Evolutionary conservation across 2,329 filamentous ascomycete species (phyloP), one percentile per base, ranked within the genome.

Genomic region (Lasiodiplodia citricola): DNA sequence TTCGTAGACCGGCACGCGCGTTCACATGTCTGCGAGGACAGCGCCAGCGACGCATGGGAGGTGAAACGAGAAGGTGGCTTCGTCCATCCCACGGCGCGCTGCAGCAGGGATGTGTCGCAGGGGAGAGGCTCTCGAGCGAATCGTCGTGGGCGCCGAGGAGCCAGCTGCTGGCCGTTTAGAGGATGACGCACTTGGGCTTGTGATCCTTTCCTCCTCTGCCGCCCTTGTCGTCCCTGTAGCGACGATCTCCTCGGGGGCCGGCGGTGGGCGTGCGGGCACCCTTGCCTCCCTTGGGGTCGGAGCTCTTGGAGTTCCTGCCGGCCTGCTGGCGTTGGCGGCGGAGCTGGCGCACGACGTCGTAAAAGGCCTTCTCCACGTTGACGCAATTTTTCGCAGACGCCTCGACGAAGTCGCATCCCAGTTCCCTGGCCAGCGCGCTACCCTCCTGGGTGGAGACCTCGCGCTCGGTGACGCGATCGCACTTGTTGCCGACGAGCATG

Each of bases 401-500:
- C 81, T 98, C 95, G 74, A 97, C 94, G 75, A 98, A 98, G 74
- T 97, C 94, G 82, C 96, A 98, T 71, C 93, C 93, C 50, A 99
- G 85, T 76, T 97, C 93, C 75, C 94, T 92, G 67, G 96, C 95
- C 50, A 98, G 84, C 65, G 94, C 94, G 73, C 93, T 92, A 18
- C 96, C 96, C 83, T 99, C 96, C 80, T 98, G 96, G 63, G 94
- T 97, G 2, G 94, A 97, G 3, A 98, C 96, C 77, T 97, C 95
- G 73, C 96, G 90, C 83, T 98, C 96, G 35, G 95, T 97, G 57
- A 97, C 93, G 75, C 96, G 88, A 82, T 99, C 96, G 83, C 93
- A 97, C 85, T 99, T 99, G 86, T 99, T 98, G 73, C 96, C 96
- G 44, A 99, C 96, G 37, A 99, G 87, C 96, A 99, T 98, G 76